Conservation (phyloP, 495 filamentous ascomycete species). For the Penicillium parvum region DNA sequence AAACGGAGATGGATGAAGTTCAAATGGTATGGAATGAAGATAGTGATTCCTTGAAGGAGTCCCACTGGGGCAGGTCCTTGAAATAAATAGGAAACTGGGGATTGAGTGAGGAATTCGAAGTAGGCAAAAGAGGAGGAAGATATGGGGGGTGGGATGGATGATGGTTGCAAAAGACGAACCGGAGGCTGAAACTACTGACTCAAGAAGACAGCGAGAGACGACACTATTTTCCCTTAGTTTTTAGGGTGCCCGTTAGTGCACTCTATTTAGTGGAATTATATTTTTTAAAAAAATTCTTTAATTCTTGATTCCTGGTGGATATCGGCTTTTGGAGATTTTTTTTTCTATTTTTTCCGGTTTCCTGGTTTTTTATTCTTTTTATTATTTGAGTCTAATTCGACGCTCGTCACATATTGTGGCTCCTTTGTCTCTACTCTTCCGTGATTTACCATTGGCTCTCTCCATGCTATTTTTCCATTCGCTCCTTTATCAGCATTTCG, state of each 20-base stretch:
- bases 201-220: constrained; percentile 5
- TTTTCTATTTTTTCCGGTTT: constrained; percentile 4
- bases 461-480: neutral
- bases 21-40: neutral
- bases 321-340: constrained; percentile 8
- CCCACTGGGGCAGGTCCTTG: constrained; percentile 8
- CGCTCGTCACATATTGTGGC: neutral
- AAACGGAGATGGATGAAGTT: constrained; percentile 2
- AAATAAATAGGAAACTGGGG: constrained; percentile 17
- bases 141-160: neutral
- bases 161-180: constrained; percentile 12
- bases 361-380: constrained; percentile 7
- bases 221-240: constrained; percentile 15
- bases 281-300: constrained; percentile 1
- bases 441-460: neutral
- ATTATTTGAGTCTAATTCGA: constrained; percentile 1
- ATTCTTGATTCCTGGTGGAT: constrained; percentile 9
- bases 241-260: constrained; percentile 7
- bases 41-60: neutral
- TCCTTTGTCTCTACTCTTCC: neutral
- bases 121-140: neutral
- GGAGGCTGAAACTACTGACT: constrained; percentile 30
- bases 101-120: neutral
- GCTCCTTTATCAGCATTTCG: too few relatives aligned
- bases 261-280: constrained; percentile 3